phyloP scores from a whole-genome alignment of 108 stramenopile species.

The Pseudonitzschia multiseries region DNA sequence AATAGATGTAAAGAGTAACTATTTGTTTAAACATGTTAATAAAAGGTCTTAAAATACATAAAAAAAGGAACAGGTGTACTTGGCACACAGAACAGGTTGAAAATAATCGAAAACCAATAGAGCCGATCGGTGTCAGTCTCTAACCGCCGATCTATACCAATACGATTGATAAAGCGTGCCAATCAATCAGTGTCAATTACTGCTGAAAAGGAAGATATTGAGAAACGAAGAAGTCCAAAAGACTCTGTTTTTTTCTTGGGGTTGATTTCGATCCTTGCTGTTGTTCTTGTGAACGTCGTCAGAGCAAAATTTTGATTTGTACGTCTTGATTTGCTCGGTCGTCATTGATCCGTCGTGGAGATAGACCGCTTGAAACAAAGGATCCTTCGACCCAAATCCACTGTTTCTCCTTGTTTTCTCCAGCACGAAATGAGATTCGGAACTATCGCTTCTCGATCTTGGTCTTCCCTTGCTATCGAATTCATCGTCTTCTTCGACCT shows the following conservation, averaged over 20 bases:
- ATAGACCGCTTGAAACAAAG: constrained; percentile 18
- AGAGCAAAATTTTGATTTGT: neutral
- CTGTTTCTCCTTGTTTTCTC: constrained; percentile 6
- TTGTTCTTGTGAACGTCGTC: neutral
- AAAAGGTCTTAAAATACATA: too few relatives aligned
- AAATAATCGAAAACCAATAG: too few relatives aligned
- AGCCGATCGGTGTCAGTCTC: too few relatives aligned
- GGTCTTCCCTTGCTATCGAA: neutral
- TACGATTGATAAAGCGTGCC: too few relatives aligned
- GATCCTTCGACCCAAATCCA: constrained; percentile 10
- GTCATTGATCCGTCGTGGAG: constrained; percentile 18
- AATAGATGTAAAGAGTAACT: too few relatives aligned
- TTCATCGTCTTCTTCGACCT: neutral
- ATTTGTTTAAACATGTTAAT: too few relatives aligned
- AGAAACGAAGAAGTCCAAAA: neutral
- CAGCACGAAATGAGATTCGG: constrained; percentile 1
- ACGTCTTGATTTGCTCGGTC: constrained; percentile 2
- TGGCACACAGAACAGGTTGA: too few relatives aligned
- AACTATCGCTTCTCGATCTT: too few relatives aligned
- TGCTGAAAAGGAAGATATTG: neutral
- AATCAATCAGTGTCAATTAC: neutral
- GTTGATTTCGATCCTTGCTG: neutral
- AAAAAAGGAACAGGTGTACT: too few relatives aligned
- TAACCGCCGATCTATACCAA: too few relatives aligned
- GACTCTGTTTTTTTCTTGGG: neutral